phyloP scores from a whole-genome alignment of 106 monocot species.

The Dendrobium nobile region DNA sequence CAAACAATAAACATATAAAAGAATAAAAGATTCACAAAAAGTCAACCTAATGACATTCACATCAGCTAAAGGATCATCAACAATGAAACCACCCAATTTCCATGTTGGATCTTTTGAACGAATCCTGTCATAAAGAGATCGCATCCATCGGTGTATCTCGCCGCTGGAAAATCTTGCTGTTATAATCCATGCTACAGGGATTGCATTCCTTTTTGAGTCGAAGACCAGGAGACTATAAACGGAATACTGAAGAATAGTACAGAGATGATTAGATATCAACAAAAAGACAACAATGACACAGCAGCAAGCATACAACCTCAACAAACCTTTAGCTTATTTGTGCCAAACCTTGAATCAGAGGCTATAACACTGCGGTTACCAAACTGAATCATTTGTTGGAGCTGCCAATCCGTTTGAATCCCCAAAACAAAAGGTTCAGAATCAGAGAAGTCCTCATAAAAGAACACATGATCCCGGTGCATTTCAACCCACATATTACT shows the following conservation, averaged over 20 bases:
- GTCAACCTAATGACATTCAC: constrained; percentile 58
- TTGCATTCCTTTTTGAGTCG: constrained; percentile 74
- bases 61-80: constrained; percentile 84
- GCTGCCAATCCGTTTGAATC: constrained; percentile 95
- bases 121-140: constrained; percentile 75
- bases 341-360: constrained; percentile 82
- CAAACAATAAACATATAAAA: not conserved
- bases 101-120: constrained; percentile 90
- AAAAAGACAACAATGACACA: not conserved
- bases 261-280: constrained; percentile 13
- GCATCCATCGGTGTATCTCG: constrained; percentile 68
- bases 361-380: constrained; percentile 71
- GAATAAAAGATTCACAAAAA: constrained; percentile 7
- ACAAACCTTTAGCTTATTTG: constrained; percentile 79
- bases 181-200: constrained; percentile 90
- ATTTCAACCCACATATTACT: constrained; percentile 63
- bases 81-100: constrained; percentile 88
- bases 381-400: constrained; percentile 87
- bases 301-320: not conserved
- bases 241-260: constrained; percentile 54
- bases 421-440: constrained; percentile 83
- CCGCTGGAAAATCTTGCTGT: constrained; percentile 58
- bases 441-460: constrained; percentile 82
- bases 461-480: constrained; percentile 62
- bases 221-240: constrained; percentile 85